Base-by-base conservation (phyloP, 257 asterid genomes). In the Echium plantagineum region DNA sequence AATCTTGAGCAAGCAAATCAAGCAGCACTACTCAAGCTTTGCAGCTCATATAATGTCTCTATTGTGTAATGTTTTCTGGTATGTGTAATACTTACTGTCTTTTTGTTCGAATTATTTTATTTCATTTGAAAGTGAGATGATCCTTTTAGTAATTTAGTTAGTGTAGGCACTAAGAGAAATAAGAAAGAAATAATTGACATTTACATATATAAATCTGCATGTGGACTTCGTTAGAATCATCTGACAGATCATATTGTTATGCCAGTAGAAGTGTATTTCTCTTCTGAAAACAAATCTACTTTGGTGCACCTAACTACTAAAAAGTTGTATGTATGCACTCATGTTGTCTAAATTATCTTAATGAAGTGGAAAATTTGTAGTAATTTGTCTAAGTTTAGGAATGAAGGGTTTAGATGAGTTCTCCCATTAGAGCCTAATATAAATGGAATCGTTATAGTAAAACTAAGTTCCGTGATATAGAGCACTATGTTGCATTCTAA, bases 1-100 rank as follows among this genome's bases (percentile, higher is more conserved):
- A 68, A 71, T 70, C 85, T 93, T 59, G 95, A 84, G 64, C 80
- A 74, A 55, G 80, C 86, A 68, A 91, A 86, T 82, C 94, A 86
- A 75, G 68, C 93, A 58, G 94, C 94, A 30, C 68, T 93, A 52
- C 66, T 78, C 67, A 85, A 81, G 69, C 84, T 93, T 51, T 93
- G 95, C 94, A 74, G 69, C 69, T 69, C 80, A 58, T 84, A 77
- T 64, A 81, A 69, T 66, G 66, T 81, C 66, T 51, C 84, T 24
- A 75, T 93, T 21, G 84, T 73, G 66, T 93, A 85, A 93, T 73
- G 57, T 57, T 51, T 28, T 58, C 13, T 62, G 73, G 89, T 86
- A 75, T 71, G 78, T 72, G 42, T 42, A 58, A 24, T 35, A 35
- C 46, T 35, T 35, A 7, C 46, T 35, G 12, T 35, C 46, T 35